phyloP scores from a whole-genome alignment of 768 basidiomycete species.

The Mycena albidolilacea region DNA sequence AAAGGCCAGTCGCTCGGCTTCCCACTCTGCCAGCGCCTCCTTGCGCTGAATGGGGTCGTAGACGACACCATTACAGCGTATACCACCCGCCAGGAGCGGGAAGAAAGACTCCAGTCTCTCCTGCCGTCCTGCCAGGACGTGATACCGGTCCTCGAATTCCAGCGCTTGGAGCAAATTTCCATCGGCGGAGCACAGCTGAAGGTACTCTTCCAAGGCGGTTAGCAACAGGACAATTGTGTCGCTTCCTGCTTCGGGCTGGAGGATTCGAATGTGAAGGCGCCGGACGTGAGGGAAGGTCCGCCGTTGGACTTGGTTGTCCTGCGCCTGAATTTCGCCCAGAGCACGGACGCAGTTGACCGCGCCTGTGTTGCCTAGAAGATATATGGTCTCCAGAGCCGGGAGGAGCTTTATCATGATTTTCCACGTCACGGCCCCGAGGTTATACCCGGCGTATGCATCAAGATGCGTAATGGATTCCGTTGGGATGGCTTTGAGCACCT shows the following conservation, averaged over 20 bases:
- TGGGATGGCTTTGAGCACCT: slow-evolving; percentile 24
- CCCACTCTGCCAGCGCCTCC: not conserved
- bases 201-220: not conserved
- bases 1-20: not conserved
- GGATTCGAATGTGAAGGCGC: not conserved
- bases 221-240: not conserved
- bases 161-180: not conserved
- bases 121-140: not conserved
- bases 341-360: not conserved
- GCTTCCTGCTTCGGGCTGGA: not conserved
- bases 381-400: slow-evolving; percentile 18
- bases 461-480: slow-evolving; percentile 18
- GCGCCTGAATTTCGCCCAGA: not conserved
- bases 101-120: not conserved
- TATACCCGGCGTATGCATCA: not conserved
- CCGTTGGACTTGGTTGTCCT: not conserved
- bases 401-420: slow-evolving; percentile 9
- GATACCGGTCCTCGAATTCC: not conserved
- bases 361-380: not conserved
- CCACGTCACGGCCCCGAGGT: not conserved
- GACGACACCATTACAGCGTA: not conserved
- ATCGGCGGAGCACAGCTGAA: not conserved
- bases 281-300: not conserved
- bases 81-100: not conserved
- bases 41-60: slow-evolving; percentile 1